Base-by-base conservation (phyloP, 768 basidiomycete species). In the Pleurotus djamor region DNA sequence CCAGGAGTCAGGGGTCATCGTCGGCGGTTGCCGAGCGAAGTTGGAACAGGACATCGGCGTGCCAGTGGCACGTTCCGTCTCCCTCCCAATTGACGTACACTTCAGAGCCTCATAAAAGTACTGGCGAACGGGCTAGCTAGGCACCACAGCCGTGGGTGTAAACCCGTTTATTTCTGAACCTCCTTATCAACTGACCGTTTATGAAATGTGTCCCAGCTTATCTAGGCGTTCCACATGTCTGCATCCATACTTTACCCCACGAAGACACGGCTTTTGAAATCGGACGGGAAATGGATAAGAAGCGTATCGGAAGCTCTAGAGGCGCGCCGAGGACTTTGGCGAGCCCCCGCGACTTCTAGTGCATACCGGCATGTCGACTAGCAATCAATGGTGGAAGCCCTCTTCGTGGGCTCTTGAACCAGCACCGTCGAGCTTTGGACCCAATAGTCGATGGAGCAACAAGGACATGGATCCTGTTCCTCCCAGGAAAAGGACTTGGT, bases 401-500 rank as follows among this genome's bases (percentile, higher is more conserved):
- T 74, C 77, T 9, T 64, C 66, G 28, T 85, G 83, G 85, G 75
- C 72, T 12, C 77, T 88, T 38, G 74, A 83, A 64, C 78, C 81
- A 8, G 77, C 80, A 55, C 69, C 77, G 43, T 80, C 80, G 17
- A 81, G 79, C 28, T 85, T 87, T 64, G 88, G 85, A 4, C 80
- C 84, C 7, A 78, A 67, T 48, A 77, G 78, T 61, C 75, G 78
- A 68, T 89, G 87, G 87, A 80, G 78, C 62, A 92, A 92, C 70
- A 81, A 81, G 63, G 90, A 90, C 66, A 89, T 91, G 85, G 89
- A 90, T 62, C 88, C 89, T 4, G 87, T 90, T 9, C 85, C 86
- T 43, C 78, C 72, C 0, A 70, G 83, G 28, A 62, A 76, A 44
- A 73, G 88, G 60, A 91, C 87, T 1, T 92, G 90, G 90, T 76